Conservation (phyloP, 345 rosid genomes). For the Physaria fendleri region DNA sequence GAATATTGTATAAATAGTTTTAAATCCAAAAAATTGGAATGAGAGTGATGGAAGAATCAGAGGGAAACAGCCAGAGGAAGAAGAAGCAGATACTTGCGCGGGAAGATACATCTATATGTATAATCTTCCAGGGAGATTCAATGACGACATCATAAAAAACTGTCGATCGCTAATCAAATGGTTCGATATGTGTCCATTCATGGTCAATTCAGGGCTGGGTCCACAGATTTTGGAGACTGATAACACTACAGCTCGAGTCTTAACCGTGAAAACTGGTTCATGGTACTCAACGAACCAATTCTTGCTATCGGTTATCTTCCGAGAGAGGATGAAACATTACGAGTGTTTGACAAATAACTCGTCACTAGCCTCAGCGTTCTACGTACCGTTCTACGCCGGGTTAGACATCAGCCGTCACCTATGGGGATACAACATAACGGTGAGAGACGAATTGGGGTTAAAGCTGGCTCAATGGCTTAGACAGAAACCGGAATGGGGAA, state of each 20-base stretch:
- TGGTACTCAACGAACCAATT: slow-evolving; percentile 38
- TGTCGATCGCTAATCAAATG: slow-evolving; percentile 21
- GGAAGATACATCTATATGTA: slow-evolving; percentile 37
- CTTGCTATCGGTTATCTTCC: slow-evolving; percentile 37
- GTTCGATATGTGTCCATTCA: slow-evolving; percentile 24
- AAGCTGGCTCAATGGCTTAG: slow-evolving; percentile 35
- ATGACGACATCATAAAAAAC: slow-evolving; percentile 28
- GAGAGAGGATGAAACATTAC: slow-evolving; percentile 33
- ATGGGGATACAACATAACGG: slow-evolving; percentile 26
- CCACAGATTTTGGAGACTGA: slow-evolving; percentile 13
- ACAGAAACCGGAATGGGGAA: slow-evolving; percentile 36
- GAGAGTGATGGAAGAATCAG: no score
- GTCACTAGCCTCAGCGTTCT: slow-evolving; percentile 33
- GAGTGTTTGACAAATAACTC: slow-evolving; percentile 41
- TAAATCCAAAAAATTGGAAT: no score
- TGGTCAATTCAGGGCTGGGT: slow-evolving; percentile 36
- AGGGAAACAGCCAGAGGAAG: no score
- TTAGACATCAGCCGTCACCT: slow-evolving; percentile 39
- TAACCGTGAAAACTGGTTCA: slow-evolving; percentile 10
- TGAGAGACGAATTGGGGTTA: slow-evolving; percentile 32
- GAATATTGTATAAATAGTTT: no score
- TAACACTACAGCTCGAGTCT: not conserved
- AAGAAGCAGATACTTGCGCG: slow-evolving; percentile 18
- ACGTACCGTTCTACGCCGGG: slow-evolving; percentile 40
- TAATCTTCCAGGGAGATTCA: slow-evolving; percentile 35